Evolutionary conservation across 495 filamentous ascomycete species (phyloP), one percentile per base, ranked within the genome.

Genomic region (Xanthoparmelia taractica): DNA sequence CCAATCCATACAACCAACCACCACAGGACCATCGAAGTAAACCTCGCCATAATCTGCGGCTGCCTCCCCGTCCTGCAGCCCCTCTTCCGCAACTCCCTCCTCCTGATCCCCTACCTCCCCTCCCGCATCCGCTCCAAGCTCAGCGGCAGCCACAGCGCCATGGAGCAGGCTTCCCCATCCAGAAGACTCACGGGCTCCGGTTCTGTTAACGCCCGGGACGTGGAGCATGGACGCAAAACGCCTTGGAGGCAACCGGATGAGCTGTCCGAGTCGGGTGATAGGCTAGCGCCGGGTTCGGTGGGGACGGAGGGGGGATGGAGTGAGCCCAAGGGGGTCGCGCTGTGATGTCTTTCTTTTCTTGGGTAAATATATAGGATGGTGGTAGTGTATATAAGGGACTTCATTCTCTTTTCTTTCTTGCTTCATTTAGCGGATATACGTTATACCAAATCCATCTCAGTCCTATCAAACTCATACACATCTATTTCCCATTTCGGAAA

Each of bases 31-130:
- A 47, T 61, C 8, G 63, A 65, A 60, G 57, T 56, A 31, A 65
- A 61, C 63, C 40, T 65, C 58, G 57, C 63, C 57, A 65, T 65
- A 23, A 61, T 57, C n/a, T 41, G 52, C 47, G 63, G 43, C 47
- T 65, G 63, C 58, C 63, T 65, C 47, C 57, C 58, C 33, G 58
- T 38, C 25, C 48, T 60, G 8, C 37, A 31, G 7, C 63, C 63
- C 23, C 38, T 54, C 6, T 54, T 54, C 50, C 50, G 57, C 56
- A 64, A 50, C 37, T 11, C 27, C 40, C 36, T 38, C 20, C 40
- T 34, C 27, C 23, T 59, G 29, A 2, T 59, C 34, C 8, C 37
- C 38, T 36, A 25, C 29, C 50, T 54, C n/a, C 50, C 50, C 50
- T 54, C 27, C 48, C 48, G 15, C 27, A 13, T 52, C 48, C 48